phyloP scores from a whole-genome alignment of 2,329 filamentous ascomycete species.

The Hymenoscyphus salicellus region DNA sequence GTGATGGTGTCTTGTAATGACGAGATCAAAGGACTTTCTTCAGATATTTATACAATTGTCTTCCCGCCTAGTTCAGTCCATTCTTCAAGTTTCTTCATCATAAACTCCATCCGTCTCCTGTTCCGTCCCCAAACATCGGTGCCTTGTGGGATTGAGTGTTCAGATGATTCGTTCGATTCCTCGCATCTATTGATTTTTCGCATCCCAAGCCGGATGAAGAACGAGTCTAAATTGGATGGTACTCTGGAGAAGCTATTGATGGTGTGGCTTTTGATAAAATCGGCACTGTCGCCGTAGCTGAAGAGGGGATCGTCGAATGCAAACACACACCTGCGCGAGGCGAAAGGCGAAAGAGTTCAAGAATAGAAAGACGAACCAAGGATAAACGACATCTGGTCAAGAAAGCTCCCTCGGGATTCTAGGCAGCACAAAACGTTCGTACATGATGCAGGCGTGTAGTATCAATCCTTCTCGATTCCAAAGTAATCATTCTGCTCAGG shows the following conservation, averaged over 20 bases:
- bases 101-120: not conserved
- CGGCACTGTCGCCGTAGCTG: not conserved
- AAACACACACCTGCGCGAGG: not conserved
- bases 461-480: not conserved
- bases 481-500: not conserved
- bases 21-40: not conserved
- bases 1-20: conserved; percentile 1
- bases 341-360: not conserved
- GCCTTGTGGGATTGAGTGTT: not conserved
- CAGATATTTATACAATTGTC: conserved; percentile 7
- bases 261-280: not conserved
- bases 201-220: not conserved
- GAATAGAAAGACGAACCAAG: not conserved
- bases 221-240: not conserved
- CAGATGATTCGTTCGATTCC: not conserved
- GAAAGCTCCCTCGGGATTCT: not conserved
- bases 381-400: not conserved
- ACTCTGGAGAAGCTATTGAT: not conserved
- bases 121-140: not conserved
- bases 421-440: not conserved
- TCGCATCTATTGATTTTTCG: not conserved
- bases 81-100: not conserved
- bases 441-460: not conserved
- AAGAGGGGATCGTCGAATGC: not conserved
- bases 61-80: not conserved